Percentiles rank a stretch among this genome's conserved stretches.
These are phyloP conservation scores for Pseudocercospora pini-densiflorae DNA, from an alignment of 2,329 filamentous ascomycete species.

Conservation along the genomic window DNA sequence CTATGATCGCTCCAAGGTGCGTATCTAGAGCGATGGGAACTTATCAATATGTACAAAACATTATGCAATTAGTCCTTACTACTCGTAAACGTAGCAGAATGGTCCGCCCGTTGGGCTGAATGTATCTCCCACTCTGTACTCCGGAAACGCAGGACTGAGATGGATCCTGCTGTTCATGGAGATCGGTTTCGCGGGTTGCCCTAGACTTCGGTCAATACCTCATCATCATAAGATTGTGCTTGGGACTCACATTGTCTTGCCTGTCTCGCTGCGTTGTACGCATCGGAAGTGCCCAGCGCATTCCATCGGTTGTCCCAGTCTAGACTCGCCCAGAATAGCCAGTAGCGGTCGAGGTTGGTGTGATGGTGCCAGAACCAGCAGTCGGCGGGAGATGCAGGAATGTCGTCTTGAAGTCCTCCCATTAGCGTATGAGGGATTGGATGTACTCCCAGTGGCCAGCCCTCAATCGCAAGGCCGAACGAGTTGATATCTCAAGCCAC, in stretches of 20 bases:
- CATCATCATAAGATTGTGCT: not conserved
- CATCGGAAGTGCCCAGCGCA: constrained; percentile 2
- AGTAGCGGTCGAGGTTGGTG: constrained; percentile 47
- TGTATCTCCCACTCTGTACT: constrained; percentile 3
- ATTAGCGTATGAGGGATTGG: constrained; percentile 30
- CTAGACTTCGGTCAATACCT: not conserved
- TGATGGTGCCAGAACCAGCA: constrained; percentile 56
- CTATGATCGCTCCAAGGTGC: not conserved
- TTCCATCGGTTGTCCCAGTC: constrained; percentile 4
- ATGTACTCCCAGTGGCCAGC: constrained; percentile 17
- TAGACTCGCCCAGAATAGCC: constrained; percentile 56
- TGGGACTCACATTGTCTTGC: constrained; percentile 6
- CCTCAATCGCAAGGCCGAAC: constrained; percentile 19
- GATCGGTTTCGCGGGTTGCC: constrained; percentile 8
- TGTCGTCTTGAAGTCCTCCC: constrained; percentile 52
- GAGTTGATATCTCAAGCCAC: constrained; percentile 6
- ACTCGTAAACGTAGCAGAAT: constrained; percentile 17
- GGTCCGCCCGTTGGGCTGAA: constrained; percentile 10
- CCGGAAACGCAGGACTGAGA: constrained; percentile 4
- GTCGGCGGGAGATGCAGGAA: constrained; percentile 49
- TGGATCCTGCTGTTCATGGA: not conserved
- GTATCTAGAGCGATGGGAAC: not conserved
- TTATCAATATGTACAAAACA: constrained; percentile 8
- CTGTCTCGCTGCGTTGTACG: constrained; percentile 1
- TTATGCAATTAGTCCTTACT: not conserved